Base-by-base conservation (phyloP, 208 protist species). In the Trypanosoma scelopori region DNA sequence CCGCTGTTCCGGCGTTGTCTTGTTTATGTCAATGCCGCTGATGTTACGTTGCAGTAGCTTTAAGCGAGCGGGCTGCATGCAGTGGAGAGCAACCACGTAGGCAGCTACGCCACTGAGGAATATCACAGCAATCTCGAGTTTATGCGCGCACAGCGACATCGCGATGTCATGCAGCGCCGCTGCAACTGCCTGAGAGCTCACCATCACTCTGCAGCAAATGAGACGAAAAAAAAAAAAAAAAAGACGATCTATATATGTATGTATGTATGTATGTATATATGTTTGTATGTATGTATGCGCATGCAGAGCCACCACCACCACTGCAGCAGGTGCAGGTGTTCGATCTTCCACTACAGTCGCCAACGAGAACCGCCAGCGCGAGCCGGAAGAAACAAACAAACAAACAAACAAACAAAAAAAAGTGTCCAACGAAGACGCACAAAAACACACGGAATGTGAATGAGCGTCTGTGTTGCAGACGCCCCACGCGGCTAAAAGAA, bases 11-110 rank as follows among this genome's bases (percentile, higher is more conserved):
- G 74, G 55, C 9, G 87, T 98, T 41, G 75, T 90, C 68, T 98
- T 99, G 83, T 98, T 98, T 57, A 99, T 91, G 74, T 99, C 97
- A 22, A 98, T 92, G 39, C 97, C 97, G 52, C 79, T 97, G 13
- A 99, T 78, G 56, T 92, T 85, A 45, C 91, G 82, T 23, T 84
- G 47, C 22, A 96, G 69, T 18, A 98, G 82, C 1, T 78, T 81
- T 11, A 82, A 57, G 20, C 80, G 69, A 13, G 78, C 84, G 22
- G 43, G 55, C 23, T 79, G 81, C 55, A 95, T 86, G 74, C 85
- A 93, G 60, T 84, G 75, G 22, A 72, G 37, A 0, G 87, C 84
- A 35, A 84, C 50, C 12, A 43, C 12, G 77, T 93, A 95, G 5
- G 89, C 90, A 12, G 84, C 28, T 16, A 91, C 63, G 65, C 84